Evolutionary conservation across 306 rosid genomes (phyloP), one percentile per base, ranked within the genome.

Genomic region (Crotalaria pallida): DNA sequence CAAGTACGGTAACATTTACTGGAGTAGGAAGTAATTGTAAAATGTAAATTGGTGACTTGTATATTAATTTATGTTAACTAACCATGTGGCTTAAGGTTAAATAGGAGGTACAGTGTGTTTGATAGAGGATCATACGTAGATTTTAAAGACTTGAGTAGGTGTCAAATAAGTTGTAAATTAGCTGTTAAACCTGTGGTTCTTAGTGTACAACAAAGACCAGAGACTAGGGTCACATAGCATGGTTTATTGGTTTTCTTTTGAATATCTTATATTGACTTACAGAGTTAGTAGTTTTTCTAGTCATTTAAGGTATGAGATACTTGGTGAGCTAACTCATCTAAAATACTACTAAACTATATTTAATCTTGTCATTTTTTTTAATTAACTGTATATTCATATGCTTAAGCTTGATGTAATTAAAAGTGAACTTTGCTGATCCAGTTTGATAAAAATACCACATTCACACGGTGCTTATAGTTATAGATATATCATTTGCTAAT

Each of bases 211-310:
- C n/a, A n/a, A n/a, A 3, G 5, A 27, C 5, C 31, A 27, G 31
- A 27, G 31, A 27, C 31, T 2, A 27, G 31, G 31, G 31, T 27
- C 31, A 27, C 31, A 12, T 65, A 10, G 10, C 19, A 31, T 15
- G 41, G 45, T 49, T 56, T 29, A 31, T 65, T 44, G 33, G 15
- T 65, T 65, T 55, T 43, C 79, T 41, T 74, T 31, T 31, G 13
- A 64, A 52, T 53, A 26, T 43, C 55, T 56, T 26, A 11, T 67
- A 19, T 69, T 15, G 41, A 27, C 58, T 1, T 41, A 1, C 41
- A 2, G 6, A 31, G 36, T 5, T 10, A 34, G 40, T 34, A 34
- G 9, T 11, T 34, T 7, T 63, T 38, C 5, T 13, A 22, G 7
- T 16, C 9, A 36, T 73, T 50, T 62, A 45, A 50, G 17, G 12